Evolutionary conservation across 495 filamentous ascomycete species (phyloP), one percentile per base, ranked within the genome.

Genomic region (Thermochaetoides thermophila): DNA sequence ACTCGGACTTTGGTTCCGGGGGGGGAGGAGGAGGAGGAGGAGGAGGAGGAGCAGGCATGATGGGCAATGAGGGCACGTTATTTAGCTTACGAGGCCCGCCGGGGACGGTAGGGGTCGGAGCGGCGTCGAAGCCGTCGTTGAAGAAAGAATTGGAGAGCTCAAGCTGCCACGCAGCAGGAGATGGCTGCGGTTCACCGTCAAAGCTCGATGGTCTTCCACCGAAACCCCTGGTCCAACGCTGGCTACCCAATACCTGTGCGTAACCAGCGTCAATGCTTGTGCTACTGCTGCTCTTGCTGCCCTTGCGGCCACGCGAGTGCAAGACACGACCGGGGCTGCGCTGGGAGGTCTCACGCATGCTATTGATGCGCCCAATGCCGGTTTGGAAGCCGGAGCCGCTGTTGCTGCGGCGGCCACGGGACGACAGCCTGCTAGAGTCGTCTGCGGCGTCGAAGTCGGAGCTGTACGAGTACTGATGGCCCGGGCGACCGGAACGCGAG

Each of bases 101-200:
- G 13, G 84, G 85, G 30, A 97, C 61, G 25, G 75, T 89, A 15
- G 89, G 89, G 14, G 78, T 85, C 9, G 86, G 87, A 18, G 89
- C 89, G 37, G 86, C 81, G 45, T 93, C 84, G 51, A 77, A 71
- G 35, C 75, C 59, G 36, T 52, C 49, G 38, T 61, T 44, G 44
- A 56, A 53, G 40, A 66, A 62, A 17, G 54, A 54, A 31, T 52
- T 58, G 21, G 55, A 50, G 43, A 64, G 55, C 17, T 64, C 63
- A 20, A 56, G 44, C 35, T 64, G 51, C 57, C 59, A 60, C n/a
- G 53, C 52, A 12, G 43, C 49, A 28, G 51, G 51, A 39, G 37
- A 31, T 10, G 43, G 35, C 9, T 29, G 32, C 11, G 37, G 26
- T 12, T 44, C 74, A 32, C 72, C 75, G 48, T 89, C 82, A 44